These are phyloP conservation scores for Epichloe glyceriae DNA, from an alignment of 2,329 filamentous ascomycete species.

Conservation along the genomic window DNA sequence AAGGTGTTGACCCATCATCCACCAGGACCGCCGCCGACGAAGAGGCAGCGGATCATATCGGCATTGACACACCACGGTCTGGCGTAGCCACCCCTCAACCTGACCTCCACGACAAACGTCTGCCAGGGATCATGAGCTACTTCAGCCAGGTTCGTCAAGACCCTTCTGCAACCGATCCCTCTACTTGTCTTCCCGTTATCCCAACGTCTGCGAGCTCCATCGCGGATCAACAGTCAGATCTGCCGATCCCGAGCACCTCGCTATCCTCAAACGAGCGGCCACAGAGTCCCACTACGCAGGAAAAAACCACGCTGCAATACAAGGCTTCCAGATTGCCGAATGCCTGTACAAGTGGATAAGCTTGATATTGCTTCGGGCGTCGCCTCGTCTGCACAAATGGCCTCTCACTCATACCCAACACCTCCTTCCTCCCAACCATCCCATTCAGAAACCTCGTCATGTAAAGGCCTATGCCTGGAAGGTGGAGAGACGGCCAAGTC, in stretches of 20 bases:
- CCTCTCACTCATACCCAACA: slow-evolving; percentile 36
- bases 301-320: slow-evolving; percentile 14
- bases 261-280: slow-evolving; percentile 15
- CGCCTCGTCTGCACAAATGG: slow-evolving; percentile 12
- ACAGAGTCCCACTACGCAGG: slow-evolving; percentile 13
- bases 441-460: slow-evolving; percentile 22
- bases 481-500: slow-evolving; percentile 12
- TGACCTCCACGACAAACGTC: slow-evolving; percentile 84
- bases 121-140: slow-evolving; percentile 93
- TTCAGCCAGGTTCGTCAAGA: slow-evolving; percentile 98
- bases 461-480: slow-evolving; percentile 15
- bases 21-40: slow-evolving; percentile 51
- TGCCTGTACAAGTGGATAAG: slow-evolving; percentile 7
- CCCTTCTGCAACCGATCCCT: slow-evolving; percentile 42
- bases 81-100: slow-evolving; percentile 88
- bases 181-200: slow-evolving; percentile 23
- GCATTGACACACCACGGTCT: slow-evolving; percentile 77
- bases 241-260: slow-evolving; percentile 16
- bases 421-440: slow-evolving; percentile 40
- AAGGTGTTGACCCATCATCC: slow-evolving; percentile 37
- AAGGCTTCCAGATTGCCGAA: slow-evolving; percentile 6
- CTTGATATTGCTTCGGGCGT: slow-evolving; percentile 11
- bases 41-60: slow-evolving; percentile 62
- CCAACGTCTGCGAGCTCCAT: slow-evolving; percentile 23
- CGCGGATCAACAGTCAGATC: slow-evolving; percentile 12